phyloP scores from a whole-genome alignment of 2,329 filamentous ascomycete species.

The Teratosphaeria pseudoeucalypti region DNA sequence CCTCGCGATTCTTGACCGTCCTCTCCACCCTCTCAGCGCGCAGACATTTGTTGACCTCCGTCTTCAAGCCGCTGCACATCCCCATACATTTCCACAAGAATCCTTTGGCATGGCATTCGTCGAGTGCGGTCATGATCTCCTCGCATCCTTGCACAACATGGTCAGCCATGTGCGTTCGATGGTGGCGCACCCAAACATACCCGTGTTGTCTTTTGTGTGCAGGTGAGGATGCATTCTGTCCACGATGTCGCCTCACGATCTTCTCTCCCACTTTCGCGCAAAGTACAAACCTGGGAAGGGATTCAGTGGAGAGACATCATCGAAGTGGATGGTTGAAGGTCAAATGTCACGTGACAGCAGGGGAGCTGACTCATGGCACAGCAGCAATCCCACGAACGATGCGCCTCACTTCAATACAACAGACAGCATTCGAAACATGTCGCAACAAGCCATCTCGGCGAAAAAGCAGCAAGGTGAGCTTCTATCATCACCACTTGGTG shows the following conservation, averaged over 20 bases:
- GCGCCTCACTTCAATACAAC: neutral
- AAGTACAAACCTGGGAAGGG: neutral
- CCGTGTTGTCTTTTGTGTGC: slow-evolving; percentile 82
- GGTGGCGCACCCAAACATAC: slow-evolving; percentile 40
- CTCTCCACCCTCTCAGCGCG: slow-evolving; percentile 68
- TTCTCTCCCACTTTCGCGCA: neutral
- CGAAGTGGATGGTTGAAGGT: neutral
- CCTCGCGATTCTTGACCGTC: slow-evolving; percentile 64
- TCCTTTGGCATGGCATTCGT: slow-evolving; percentile 86
- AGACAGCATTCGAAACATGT: slow-evolving; percentile 28
- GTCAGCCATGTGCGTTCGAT: slow-evolving; percentile 2
- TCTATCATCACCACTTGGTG: neutral
- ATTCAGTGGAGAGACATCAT: neutral
- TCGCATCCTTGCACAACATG: slow-evolving; percentile 60
- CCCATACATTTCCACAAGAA: slow-evolving; percentile 88
- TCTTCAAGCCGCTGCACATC: slow-evolving; percentile 81
- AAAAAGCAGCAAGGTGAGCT: slow-evolving; percentile 61
- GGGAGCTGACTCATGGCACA: neutral
- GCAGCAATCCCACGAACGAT: neutral
- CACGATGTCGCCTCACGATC: neutral
- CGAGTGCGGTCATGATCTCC: slow-evolving; percentile 84
- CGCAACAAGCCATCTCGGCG: slow-evolving; percentile 41
- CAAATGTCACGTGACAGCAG: neutral
- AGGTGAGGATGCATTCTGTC: slow-evolving; percentile 85
- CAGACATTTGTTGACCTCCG: slow-evolving; percentile 74